Base-by-base conservation (phyloP, 1,284 basidiomycete species). In the Acaromyces ingoldii region DNA sequence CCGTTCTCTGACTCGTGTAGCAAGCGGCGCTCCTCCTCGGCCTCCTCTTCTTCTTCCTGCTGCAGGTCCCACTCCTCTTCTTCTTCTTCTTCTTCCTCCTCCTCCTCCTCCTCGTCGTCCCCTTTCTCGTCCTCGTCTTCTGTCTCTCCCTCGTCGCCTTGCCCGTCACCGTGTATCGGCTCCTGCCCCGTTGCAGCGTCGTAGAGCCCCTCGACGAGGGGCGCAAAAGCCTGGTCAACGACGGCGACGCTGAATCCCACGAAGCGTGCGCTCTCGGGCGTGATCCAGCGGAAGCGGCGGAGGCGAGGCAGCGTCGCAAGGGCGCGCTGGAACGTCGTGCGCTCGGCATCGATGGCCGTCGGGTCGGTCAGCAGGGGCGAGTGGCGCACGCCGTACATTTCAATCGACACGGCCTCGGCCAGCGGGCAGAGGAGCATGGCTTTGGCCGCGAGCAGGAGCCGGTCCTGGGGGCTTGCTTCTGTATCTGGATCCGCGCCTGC, bases 241-340 rank as follows among this genome's bases (percentile, higher is more conserved):
- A 45, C 28, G 30, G 42, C 42, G 22, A 45, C 42, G 19, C 42
- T 45, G 22, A 45, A 33, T 15, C 42, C 42, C 19, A 45, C 42
- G 34, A 45, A 45, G 21, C 28, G 24, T n/a, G 15, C 15, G 28
- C 28, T 42, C 11, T 26, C 42, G 5, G 42, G 42, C 6, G 42
- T 45, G 25, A 45, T n/a, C 42, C 42, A 45, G 3, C 29, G 17
- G 42, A 45, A 45, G n/a, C 29, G 19, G n/a, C 34, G 30, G 3
- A 45, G 25, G 15, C 34, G 11, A 10, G 30, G 30, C 4, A 45
- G 25, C 11, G n/a, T n/a, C 15, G 42, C 19, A 4, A 45, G 17
- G 3, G 42, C 42, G 13, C 17, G 4, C 22, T 17, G n/a, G 34
- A 45, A 45, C 3, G 42, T 25, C n/a, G n/a, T 45, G 30, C 29